Evolutionary conservation across 495 filamentous ascomycete species (phyloP), one percentile per base, ranked within the genome.

Genomic region (Penicillium egyptiacum): DNA sequence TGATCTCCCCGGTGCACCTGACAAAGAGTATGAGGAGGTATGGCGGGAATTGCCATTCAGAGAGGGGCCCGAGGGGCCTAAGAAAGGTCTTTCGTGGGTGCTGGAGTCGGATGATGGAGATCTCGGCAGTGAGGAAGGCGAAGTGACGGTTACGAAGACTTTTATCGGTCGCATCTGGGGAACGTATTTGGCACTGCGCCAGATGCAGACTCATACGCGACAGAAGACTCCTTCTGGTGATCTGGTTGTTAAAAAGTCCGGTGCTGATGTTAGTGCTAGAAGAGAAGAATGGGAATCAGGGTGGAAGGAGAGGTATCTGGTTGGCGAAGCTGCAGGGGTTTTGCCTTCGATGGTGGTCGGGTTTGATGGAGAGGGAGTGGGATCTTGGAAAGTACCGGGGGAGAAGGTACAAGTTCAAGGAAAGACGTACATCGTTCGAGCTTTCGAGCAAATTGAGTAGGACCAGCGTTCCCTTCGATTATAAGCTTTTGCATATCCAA

Each of bases 101-200:
- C 53, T 77, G 1, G 73, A 77, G 48, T 70, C 67, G 1, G 60
- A 65, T 42, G 61, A 66, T 50, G 51, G 48, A 12, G 44, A 52
- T 10, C 37, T 56, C 8, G 28, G 54, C 14, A 50, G 50, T 20
- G 59, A 62, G 16, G 69, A 65, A 17, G 65, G 64, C 12, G 61
- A 66, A 46, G 46, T 63, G 5, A 62, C 64, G 17, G 59, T 73
- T 8, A 42, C 44, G 3, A 71, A 73, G 53, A 76, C 65, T 0
- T 78, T 78, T 56, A 26, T 74, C 31, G 75, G 67, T 10, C 64
- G 70, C 19, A 61, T 75, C 35, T 72, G 72, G 64, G 71, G 73
- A 0, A 70, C 66, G 0, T 78, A 68, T 65, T 20, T 78, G 37
- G 73, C 63, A n/a, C 30, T 78, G 8, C 64, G 65, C 5, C 75